Evolutionary conservation across 2,329 filamentous ascomycete species (phyloP).

Genomic region (Biscogniauxia sp.): DNA sequence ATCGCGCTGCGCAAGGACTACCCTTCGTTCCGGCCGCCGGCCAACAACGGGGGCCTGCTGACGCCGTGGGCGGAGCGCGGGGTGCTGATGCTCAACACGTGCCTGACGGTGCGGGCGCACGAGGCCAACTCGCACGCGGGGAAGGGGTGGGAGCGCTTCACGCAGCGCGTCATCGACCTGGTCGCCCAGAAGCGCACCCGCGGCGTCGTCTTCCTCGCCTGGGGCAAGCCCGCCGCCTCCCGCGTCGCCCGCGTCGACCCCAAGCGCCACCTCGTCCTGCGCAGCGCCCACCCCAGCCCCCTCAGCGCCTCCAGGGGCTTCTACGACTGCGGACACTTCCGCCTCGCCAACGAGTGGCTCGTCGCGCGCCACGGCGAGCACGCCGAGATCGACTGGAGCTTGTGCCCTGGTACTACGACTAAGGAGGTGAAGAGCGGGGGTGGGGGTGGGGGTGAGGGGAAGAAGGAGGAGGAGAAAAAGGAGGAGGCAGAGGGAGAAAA

Average conservation of each 20-base stretch:
- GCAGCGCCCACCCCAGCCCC: slow-evolving; percentile 90
- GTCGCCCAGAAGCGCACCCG: slow-evolving; percentile 72
- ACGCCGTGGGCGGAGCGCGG: slow-evolving; percentile 93
- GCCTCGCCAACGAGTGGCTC: slow-evolving; percentile 82
- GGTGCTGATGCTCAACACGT: slow-evolving; percentile 91
- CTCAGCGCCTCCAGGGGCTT: slow-evolving; percentile 80
- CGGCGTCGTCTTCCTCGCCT: slow-evolving; percentile 93
- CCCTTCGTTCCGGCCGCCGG: slow-evolving; percentile 71
- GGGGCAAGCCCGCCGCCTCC: slow-evolving; percentile 83
- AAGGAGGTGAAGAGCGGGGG: slow-evolving; percentile 4
- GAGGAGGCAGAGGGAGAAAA: slow-evolving; percentile 11
- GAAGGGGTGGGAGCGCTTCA: slow-evolving; percentile 90
- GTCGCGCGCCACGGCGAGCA: slow-evolving; percentile 73
- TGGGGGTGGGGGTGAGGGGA: slow-evolving; percentile 17
- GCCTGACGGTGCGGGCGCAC: slow-evolving; percentile 86
- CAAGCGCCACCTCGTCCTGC: slow-evolving; percentile 75
- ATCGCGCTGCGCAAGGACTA: slow-evolving; percentile 85
- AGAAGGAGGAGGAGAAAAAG: slow-evolving; percentile 14
- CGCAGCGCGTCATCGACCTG: slow-evolving; percentile 85
- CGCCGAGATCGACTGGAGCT: slow-evolving; percentile 81
- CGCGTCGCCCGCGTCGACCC: slow-evolving; percentile 71
- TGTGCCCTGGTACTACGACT: slow-evolving; percentile 38
- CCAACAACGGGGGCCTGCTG: slow-evolving; percentile 76
- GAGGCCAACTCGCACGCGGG: slow-evolving; percentile 83
- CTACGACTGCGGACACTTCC: slow-evolving; percentile 80